Percentiles rank a stretch among this genome's conserved stretches.
Evolutionary conservation across 768 basidiomycete genomes (phyloP).

Genomic region (Mycena maculata): DNA sequence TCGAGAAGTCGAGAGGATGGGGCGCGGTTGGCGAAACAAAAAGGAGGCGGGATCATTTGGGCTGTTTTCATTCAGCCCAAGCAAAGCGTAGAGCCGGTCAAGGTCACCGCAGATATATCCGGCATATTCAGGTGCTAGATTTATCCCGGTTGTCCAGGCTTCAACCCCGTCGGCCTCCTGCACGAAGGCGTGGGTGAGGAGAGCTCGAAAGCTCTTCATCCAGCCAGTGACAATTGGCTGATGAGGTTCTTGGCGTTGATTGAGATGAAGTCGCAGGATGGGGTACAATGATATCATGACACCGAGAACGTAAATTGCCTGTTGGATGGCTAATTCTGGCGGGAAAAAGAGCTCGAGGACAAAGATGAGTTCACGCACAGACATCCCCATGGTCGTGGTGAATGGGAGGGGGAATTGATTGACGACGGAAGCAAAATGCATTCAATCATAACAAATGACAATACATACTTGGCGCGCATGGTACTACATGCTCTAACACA

Average conservation of each 20-base stretch:
- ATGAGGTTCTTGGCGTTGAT: constrained; percentile 4
- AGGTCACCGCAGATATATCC: constrained; percentile 13
- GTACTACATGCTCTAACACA: too few species aligned
- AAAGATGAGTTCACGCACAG: constrained; percentile 13
- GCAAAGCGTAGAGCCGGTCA: neutral
- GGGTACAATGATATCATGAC: constrained; percentile 20
- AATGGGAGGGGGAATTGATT: neutral
- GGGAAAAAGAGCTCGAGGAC: constrained; percentile 24
- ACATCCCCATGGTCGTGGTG: neutral
- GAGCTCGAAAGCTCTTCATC: neutral
- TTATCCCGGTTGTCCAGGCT: constrained; percentile 7
- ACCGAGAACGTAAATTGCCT: constrained; percentile 16
- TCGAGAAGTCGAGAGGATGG: constrained; percentile 3
- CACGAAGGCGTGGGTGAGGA: neutral
- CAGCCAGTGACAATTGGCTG: constrained; percentile 13
- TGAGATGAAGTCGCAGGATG: constrained; percentile 5
- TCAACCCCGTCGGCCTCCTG: neutral
- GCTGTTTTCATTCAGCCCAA: neutral
- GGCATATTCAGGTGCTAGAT: constrained; percentile 5
- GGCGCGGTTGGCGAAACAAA: neutral
- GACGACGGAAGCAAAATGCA: constrained; percentile 1
- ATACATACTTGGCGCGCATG: too few species aligned
- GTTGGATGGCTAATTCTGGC: constrained; percentile 14
- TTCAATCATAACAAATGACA: neutral
- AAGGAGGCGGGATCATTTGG: neutral